phyloP scores from a whole-genome alignment of 2,329 filamentous ascomycete species.

The Colletotrichum paranaense region DNA sequence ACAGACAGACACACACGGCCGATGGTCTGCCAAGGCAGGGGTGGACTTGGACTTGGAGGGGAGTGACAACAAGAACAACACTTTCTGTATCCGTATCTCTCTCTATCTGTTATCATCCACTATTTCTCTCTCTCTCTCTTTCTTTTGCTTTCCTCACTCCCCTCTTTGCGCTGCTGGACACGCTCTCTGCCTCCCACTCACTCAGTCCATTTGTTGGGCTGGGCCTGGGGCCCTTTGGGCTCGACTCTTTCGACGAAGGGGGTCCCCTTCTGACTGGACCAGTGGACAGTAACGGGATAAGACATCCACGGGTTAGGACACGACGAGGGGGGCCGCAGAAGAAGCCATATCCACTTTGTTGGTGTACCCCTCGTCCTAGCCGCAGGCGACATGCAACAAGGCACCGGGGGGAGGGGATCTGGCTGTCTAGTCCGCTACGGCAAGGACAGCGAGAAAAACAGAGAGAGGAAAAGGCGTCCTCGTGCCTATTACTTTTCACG shows the following conservation, averaged over 20 bases:
- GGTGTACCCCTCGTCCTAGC: constrained; percentile 29
- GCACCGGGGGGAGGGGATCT: neutral
- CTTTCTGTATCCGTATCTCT: neutral
- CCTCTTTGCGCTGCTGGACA: constrained; percentile 23
- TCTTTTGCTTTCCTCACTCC: constrained; percentile 8
- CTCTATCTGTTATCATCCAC: constrained; percentile 29
- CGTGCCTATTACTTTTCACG: constrained; percentile 21
- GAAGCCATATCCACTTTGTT: constrained; percentile 28
- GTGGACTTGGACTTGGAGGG: neutral
- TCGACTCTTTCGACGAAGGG: neutral
- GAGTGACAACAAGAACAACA: neutral
- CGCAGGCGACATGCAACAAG: constrained; percentile 19
- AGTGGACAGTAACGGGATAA: constrained; percentile 28
- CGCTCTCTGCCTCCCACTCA: neutral
- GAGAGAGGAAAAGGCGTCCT: constrained; percentile 4
- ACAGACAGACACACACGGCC: constrained; percentile 9
- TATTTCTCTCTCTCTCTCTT: neutral
- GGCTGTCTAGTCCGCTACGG: neutral
- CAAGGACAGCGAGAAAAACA: neutral
- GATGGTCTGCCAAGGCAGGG: constrained; percentile 33
- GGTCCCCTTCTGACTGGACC: constrained; percentile 27
- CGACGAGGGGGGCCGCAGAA: neutral
- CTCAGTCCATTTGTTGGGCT: neutral
- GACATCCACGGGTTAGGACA: constrained; percentile 26
- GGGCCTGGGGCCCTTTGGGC: constrained; percentile 2